phyloP scores from a whole-genome alignment of 306 rosid species.

The Castanea sativa region DNA sequence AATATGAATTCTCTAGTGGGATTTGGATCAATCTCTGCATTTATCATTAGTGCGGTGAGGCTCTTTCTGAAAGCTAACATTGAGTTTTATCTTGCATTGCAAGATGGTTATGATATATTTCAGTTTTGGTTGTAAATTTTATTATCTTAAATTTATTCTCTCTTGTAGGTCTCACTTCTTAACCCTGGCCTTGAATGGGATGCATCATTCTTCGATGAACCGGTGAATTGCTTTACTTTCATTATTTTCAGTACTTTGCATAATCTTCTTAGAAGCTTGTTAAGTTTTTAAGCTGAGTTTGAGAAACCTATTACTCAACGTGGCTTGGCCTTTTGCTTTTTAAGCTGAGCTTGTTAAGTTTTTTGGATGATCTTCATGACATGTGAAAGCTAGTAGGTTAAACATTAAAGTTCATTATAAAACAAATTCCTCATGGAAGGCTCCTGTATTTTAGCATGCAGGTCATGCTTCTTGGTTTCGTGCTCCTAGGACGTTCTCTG shows the following conservation, averaged over 20 bases:
- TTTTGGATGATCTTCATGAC: background rate
- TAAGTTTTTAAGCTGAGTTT: constrained; percentile 15
- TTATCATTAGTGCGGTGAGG: constrained; percentile 83
- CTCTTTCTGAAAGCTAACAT: constrained; percentile 24
- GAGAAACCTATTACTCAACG: constrained; percentile 14
- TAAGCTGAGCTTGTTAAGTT: no score
- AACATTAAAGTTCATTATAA: constrained; percentile 18
- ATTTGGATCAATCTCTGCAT: constrained; percentile 89
- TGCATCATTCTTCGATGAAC: constrained; percentile 95
- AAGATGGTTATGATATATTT: constrained; percentile 10
- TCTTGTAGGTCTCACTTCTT: constrained; percentile 77
- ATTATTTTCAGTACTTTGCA: constrained; percentile 17
- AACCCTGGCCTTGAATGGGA: constrained; percentile 79
- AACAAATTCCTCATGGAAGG: constrained; percentile 45
- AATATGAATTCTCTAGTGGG: constrained; percentile 99
- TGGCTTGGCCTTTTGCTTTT: constrained; percentile 1
- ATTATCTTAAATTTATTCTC: constrained; percentile 12
- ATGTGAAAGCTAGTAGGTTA: constrained; percentile 2
- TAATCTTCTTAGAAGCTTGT: constrained; percentile 6
- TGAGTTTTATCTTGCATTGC: constrained; percentile 22
- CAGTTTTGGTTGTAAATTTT: constrained; percentile 15
- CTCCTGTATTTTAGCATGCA: constrained; percentile 70
- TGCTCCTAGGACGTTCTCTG: constrained; percentile 94
- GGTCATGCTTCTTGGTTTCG: constrained; percentile 99
- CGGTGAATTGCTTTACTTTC: constrained; percentile 80